These are phyloP conservation scores for Davidsoniella australis DNA, from an alignment of 2,329 filamentous ascomycete genomes.

Conservation along the genomic window DNA sequence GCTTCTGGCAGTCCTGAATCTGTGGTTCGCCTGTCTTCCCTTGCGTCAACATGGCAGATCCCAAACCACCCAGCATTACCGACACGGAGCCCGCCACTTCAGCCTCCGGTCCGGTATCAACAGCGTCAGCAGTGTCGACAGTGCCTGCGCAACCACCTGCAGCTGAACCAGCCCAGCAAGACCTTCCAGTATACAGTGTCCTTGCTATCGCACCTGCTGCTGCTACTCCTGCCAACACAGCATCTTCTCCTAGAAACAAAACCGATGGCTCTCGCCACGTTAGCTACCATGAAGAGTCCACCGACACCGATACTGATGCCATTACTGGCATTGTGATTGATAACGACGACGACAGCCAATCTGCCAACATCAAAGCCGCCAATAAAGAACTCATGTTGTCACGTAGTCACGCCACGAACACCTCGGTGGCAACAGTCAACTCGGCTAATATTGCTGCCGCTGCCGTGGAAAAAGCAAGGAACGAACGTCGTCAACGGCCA, in stretches of 20 bases:
- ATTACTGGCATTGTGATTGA: conserved; percentile 10
- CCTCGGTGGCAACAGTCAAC: conserved; percentile 29
- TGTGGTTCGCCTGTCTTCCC: background rate
- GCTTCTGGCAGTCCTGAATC: too few relatives aligned
- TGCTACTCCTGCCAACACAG: background rate
- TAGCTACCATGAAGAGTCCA: too few relatives aligned
- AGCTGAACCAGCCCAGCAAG: background rate
- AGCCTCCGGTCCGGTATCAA: background rate
- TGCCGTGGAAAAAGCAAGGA: conserved; percentile 24
- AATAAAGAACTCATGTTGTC: conserved; percentile 22
- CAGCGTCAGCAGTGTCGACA: background rate
- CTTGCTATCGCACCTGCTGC: background rate
- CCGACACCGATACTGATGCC: background rate
- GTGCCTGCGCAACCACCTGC: background rate
- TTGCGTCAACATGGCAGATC: conserved; percentile 4
- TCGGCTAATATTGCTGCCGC: conserved; percentile 13
- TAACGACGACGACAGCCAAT: conserved; percentile 6
- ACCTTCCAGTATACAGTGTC: background rate
- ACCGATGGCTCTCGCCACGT: too few relatives aligned
- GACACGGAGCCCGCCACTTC: conserved; percentile 8
- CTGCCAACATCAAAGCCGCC: background rate
- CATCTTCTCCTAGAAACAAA: background rate
- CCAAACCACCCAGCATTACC: background rate
- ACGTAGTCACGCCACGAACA: conserved; percentile 36
- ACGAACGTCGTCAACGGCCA: conserved; percentile 18